Base-by-base conservation (phyloP, 2,329 filamentous ascomycete genomes). In the Colletotrichum karsti region DNA sequence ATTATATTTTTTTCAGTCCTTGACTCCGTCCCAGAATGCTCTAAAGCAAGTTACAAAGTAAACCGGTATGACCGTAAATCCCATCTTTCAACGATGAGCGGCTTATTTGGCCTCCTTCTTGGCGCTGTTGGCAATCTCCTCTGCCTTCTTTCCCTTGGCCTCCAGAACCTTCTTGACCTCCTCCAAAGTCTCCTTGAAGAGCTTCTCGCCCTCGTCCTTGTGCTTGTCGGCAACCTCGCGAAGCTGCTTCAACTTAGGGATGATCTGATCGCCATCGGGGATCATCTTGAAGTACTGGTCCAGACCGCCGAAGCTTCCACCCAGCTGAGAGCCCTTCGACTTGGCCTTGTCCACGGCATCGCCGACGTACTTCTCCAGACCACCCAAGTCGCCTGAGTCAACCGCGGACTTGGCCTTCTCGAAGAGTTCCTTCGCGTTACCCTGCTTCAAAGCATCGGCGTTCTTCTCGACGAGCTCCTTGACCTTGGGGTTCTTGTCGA, bases 401-500 rank as follows among this genome's bases (percentile, higher is more conserved):
- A 87, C 85, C 0, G 90, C 88, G 1, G 85, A 82, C 78, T 88
- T 89, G 59, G 90, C 83, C 76, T 89, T 87, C 57, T 88, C 81
- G 74, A 91, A 91, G 0, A 93, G 77, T 72, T 93, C 88, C 55
- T 82, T 81, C 13, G 88, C 79, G 72, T 93, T 91, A 15, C 91
- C 91, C 69, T 88, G 81, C 81, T 92, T 93, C 54, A 95, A 79
- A 0, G 85, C 79, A 63, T 92, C 89, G 51, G 86, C 84, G 77
- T 95, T 94, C 74, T 92, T 83, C 81, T 93, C 91, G 1, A 94
- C 76, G 0, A 93, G 77, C 78, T 93, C 84, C 83, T 93, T 94
- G 66, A 93, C 80, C 80, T 92, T 83, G n/a, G 92, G 91, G 78
- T 88, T 92, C 84, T 93, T 93, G 72, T 94, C 91, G 1, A 94